These are phyloP conservation scores for Atkinsonella texensis DNA, from an alignment of 2,329 filamentous ascomycete species.

Conservation along the genomic window DNA sequence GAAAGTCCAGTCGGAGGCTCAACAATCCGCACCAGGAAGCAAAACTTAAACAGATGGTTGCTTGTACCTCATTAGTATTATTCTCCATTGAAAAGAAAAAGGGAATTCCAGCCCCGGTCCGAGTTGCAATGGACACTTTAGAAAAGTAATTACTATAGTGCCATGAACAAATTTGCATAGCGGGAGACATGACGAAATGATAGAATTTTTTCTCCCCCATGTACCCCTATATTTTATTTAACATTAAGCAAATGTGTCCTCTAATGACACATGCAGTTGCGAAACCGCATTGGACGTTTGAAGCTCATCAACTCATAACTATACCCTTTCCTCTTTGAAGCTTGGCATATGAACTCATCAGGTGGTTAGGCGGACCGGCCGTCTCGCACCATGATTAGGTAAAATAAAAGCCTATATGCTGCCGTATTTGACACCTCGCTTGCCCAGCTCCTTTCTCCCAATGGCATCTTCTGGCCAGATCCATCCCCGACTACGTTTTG, in stretches of 20 bases:
- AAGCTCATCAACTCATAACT: neutral
- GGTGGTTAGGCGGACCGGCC: neutral
- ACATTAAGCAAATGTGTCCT: neutral
- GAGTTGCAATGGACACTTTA: neutral
- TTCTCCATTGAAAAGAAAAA: no score
- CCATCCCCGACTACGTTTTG: conserved; percentile 64
- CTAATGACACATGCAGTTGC: neutral
- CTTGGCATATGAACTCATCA: neutral
- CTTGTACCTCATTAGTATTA: no score
- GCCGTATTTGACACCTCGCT: conserved; percentile 49
- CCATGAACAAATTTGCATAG: neutral
- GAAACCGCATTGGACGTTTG: neutral
- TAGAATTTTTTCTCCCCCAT: neutral
- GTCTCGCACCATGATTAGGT: neutral
- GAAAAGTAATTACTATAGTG: neutral
- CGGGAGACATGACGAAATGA: neutral
- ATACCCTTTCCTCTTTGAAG: neutral
- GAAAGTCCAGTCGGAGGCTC: conserved; percentile 27
- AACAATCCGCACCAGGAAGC: neutral
- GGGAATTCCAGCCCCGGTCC: no score
- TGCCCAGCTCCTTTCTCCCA: conserved; percentile 58
- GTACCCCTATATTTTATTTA: neutral
- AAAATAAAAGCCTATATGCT: conserved; percentile 9
- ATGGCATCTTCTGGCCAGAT: conserved; percentile 63
- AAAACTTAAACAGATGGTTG: no score